Evolutionary conservation across 257 asterid species (phyloP).

Genomic region (Solanum tacnaense): DNA sequence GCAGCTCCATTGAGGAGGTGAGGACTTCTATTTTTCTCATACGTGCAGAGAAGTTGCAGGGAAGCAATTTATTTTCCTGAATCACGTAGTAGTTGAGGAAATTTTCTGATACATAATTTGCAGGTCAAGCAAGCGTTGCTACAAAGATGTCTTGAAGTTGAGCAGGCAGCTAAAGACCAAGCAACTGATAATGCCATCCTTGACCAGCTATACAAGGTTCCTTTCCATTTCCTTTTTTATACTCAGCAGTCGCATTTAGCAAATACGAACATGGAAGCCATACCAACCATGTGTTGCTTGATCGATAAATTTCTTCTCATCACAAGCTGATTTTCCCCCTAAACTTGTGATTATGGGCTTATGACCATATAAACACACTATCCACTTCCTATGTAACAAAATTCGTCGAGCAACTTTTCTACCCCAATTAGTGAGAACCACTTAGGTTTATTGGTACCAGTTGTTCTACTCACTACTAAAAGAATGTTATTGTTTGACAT

Average conservation of each 20-base stretch:
- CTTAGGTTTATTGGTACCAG: not conserved
- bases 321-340: not conserved
- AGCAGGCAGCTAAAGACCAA: conserved; percentile 89
- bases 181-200: conserved; percentile 94
- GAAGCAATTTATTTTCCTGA: not conserved
- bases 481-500: not conserved
- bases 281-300: not conserved
- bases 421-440: not conserved
- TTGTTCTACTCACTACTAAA: not conserved
- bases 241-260: not conserved
- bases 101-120: not conserved
- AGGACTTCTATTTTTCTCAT: conserved; percentile 1
- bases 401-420: not conserved
- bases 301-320: not conserved
- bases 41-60: not conserved
- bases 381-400: not conserved
- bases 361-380: not conserved
- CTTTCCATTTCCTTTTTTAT: not conserved
- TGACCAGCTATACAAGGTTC: conserved; percentile 72
- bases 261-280: not conserved
- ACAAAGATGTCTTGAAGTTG: conserved; percentile 67
- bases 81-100: not conserved
- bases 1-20: conserved; percentile 74
- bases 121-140: conserved; percentile 72
- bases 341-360: not conserved